These are phyloP conservation scores for Thermothelomyces thermophilus DNA, from an alignment of 2,329 filamentous ascomycete genomes.

Conservation along the genomic window DNA sequence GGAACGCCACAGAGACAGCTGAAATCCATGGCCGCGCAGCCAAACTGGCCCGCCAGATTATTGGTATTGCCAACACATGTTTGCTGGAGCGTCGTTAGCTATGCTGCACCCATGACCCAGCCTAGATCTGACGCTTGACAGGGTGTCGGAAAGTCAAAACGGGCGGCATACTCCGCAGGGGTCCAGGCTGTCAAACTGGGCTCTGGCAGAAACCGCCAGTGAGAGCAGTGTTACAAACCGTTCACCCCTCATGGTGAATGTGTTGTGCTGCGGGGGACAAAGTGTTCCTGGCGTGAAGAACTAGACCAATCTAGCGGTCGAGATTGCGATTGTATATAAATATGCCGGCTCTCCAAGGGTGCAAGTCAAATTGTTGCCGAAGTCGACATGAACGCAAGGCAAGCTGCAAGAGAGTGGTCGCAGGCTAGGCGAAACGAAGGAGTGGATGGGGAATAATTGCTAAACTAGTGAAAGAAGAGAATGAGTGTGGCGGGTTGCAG, in stretches of 20 bases:
- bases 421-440: constrained; percentile 3
- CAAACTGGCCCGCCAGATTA: constrained; percentile 8
- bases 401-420: constrained; percentile 5
- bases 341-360: too few species aligned
- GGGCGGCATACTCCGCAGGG: constrained; percentile 20
- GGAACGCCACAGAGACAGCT: constrained; percentile 24
- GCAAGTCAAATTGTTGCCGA: not conserved
- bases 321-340: too few species aligned
- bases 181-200: constrained; percentile 16
- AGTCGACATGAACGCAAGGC: not conserved
- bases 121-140: not conserved
- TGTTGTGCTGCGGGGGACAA: not conserved
- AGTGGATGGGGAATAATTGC: constrained; percentile 15
- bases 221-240: constrained; percentile 11
- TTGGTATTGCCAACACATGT: constrained; percentile 14
- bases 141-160: not conserved
- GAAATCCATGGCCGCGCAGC: constrained; percentile 16
- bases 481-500: constrained; percentile 14
- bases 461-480: constrained; percentile 5
- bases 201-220: constrained; percentile 17
- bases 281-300: not conserved
- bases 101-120: not conserved
- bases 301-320: too few species aligned
- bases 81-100: constrained; percentile 19
- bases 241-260: constrained; percentile 11